Percentiles rank a stretch among this genome's conserved stretches.
Evolutionary conservation across 768 basidiomycete species (phyloP).

Genomic region (Kwoniella dendrophila): DNA sequence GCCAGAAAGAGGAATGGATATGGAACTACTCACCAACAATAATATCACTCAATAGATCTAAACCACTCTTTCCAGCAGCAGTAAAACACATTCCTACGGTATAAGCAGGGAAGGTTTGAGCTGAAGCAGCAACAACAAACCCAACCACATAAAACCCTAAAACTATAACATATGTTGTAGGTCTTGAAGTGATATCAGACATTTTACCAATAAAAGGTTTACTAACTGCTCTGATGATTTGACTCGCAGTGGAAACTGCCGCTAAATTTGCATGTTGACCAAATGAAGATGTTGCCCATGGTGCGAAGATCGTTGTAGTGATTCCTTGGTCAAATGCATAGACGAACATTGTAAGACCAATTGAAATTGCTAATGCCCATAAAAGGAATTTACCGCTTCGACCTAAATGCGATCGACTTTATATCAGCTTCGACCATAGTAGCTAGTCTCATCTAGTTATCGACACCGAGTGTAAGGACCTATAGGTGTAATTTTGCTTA

Average conservation of each 20-base stretch:
- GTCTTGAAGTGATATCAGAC: constrained; percentile 46
- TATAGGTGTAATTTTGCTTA: too few relatives aligned
- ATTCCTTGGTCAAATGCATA: constrained; percentile 13
- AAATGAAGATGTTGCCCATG: constrained; percentile 8
- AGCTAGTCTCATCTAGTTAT: too few relatives aligned
- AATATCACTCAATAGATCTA: constrained; percentile 39
- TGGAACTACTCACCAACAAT: constrained; percentile 16
- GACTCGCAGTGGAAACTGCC: not conserved
- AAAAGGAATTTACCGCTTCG: constrained; percentile 3
- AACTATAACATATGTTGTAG: constrained; percentile 34
- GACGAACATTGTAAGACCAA: constrained; percentile 12
- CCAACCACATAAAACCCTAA: constrained; percentile 50
- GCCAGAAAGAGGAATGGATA: too few relatives aligned
- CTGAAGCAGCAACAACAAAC: constrained; percentile 49
- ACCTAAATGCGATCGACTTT: not conserved
- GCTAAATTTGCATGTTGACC: constrained; percentile 13
- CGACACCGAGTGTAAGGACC: too few relatives aligned
- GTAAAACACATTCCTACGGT: constrained; percentile 28
- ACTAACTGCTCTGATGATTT: constrained; percentile 7
- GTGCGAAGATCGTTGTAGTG: constrained; percentile 9
- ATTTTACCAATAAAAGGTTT: constrained; percentile 49
- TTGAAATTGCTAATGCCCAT: constrained; percentile 3
- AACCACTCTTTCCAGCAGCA: constrained; percentile 29
- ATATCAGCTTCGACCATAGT: too few relatives aligned
- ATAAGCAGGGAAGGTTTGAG: constrained; percentile 39